phyloP scores from a whole-genome alignment of 1,284 basidiomycete species.

The Trametes polyzona region DNA sequence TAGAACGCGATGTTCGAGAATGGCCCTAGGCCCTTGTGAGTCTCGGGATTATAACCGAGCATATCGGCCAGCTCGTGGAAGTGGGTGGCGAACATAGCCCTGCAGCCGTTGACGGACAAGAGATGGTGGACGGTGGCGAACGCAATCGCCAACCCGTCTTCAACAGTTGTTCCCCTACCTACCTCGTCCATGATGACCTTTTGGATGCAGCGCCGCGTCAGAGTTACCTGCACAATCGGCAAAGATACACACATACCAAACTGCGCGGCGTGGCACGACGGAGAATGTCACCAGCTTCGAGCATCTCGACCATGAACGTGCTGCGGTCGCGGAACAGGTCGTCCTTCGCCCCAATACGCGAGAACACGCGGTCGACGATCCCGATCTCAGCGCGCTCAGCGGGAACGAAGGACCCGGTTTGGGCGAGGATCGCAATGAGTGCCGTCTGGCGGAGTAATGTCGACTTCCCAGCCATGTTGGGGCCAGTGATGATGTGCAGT shows the following conservation, averaged over 20 bases:
- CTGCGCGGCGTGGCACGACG: constrained; percentile 81
- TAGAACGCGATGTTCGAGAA: constrained; percentile 79
- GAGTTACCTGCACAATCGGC: too few species aligned
- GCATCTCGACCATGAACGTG: constrained; percentile 95
- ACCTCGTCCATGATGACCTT: constrained; percentile 99
- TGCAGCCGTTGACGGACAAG: constrained; percentile 71
- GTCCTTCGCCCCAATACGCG: constrained; percentile 94
- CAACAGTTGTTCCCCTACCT: constrained; percentile 91
- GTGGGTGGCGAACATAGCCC: constrained; percentile 94
- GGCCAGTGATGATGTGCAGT: constrained; percentile 88
- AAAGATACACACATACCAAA: constrained; percentile 55
- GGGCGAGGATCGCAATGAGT: constrained; percentile 89
- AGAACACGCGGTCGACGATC: constrained; percentile 91
- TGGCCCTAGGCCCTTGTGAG: constrained; percentile 44
- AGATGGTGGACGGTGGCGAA: constrained; percentile 91
- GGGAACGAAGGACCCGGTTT: constrained; percentile 93
- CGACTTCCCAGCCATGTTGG: constrained; percentile 97
- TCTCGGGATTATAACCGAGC: constrained; percentile 59
- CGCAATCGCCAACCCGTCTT: constrained; percentile 92
- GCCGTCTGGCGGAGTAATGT: constrained; percentile 93
- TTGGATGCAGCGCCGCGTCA: too few species aligned
- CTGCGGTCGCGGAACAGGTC: constrained; percentile 92
- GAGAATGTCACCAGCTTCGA: constrained; percentile 84
- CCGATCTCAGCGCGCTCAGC: constrained; percentile 81
- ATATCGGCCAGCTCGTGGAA: constrained; percentile 94